Evolutionary conservation across 1,284 basidiomycete genomes (phyloP).

Genomic region (Xerocomus amazonicus): DNA sequence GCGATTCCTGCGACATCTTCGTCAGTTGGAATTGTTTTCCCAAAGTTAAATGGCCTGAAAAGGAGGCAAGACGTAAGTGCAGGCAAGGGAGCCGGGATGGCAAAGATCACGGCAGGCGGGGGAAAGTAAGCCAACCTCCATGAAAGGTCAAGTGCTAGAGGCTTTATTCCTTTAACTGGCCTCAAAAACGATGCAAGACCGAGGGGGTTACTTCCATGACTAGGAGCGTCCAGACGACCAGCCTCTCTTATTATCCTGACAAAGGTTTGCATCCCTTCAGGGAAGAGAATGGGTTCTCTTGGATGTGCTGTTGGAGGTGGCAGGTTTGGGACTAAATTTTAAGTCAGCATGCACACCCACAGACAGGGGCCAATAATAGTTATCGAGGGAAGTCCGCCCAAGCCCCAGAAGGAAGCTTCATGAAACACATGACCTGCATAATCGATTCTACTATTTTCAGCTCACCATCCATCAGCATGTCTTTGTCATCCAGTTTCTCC

Average conservation of each 20-base stretch:
- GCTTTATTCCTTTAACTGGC: constrained; percentile 55
- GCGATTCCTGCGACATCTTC: constrained; percentile 41
- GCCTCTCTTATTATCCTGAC: constrained; percentile 20
- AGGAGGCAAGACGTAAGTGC: constrained; percentile 4
- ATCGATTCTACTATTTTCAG: constrained; percentile 13
- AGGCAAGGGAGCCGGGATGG: neutral
- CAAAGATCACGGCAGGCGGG: neutral
- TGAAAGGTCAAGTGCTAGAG: constrained; percentile 58
- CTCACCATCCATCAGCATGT: constrained; percentile 52
- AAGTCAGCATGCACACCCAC: constrained; percentile 17
- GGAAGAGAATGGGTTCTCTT: constrained; percentile 33
- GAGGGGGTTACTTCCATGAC: constrained; percentile 3
- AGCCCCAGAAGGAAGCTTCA: constrained; percentile 15
- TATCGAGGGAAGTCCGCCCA: constrained; percentile 23
- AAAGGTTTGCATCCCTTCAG: constrained; percentile 34
- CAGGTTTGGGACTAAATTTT: constrained; percentile 47
- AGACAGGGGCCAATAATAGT: constrained; percentile 21
- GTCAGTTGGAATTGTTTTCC: constrained; percentile 44
- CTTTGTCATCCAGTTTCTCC: constrained; percentile 52
- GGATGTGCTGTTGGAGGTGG: constrained; percentile 46
- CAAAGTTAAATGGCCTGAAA: constrained; percentile 43
- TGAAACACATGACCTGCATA: constrained; percentile 9
- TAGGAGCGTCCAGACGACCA: neutral
- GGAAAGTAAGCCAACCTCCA: constrained; percentile 52
- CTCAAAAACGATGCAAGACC: constrained; percentile 38